These are phyloP conservation scores for Fusarium floridanum DNA, from an alignment of 2,329 filamentous ascomycete genomes.

Conservation along the genomic window DNA sequence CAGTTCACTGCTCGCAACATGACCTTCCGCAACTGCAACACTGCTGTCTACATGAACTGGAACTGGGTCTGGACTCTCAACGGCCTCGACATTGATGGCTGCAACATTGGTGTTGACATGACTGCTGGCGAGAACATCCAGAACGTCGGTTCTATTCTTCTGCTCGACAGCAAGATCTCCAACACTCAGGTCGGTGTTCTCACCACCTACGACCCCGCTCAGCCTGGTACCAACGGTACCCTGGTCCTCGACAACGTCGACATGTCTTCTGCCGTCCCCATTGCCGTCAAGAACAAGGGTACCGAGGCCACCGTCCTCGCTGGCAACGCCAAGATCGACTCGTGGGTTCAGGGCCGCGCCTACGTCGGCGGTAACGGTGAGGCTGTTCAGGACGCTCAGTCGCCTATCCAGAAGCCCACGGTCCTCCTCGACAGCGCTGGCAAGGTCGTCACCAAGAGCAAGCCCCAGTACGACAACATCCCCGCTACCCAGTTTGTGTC, in stretches of 20 bases:
- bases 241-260: conserved; percentile 92
- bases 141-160: conserved; percentile 81
- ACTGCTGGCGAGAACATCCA: conserved; percentile 73
- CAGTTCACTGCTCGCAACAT: conserved; percentile 89
- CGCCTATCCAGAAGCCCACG: conserved; percentile 71
- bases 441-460: conserved; percentile 83
- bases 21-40: conserved; percentile 84
- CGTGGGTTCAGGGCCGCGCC: conserved; percentile 84
- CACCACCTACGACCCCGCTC: conserved; percentile 76
- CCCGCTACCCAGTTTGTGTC: conserved; percentile 80
- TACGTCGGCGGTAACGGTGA: conserved; percentile 67
- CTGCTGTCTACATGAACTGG: conserved; percentile 91
- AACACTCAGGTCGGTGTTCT: conserved; percentile 82
- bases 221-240: conserved; percentile 79
- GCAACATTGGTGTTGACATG: conserved; percentile 84
- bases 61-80: conserved; percentile 91
- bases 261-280: conserved; percentile 74
- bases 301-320: conserved; percentile 72
- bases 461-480: conserved; percentile 86
- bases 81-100: conserved; percentile 79
- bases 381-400: conserved; percentile 70
- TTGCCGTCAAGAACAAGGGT: conserved; percentile 72
- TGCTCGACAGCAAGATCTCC: conserved; percentile 83
- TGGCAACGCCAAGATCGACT: conserved; percentile 76
- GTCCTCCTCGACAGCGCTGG: conserved; percentile 74